A percentile compares a stretch with the other conserved stretches of the same genome.
phyloP scores from a whole-genome alignment of 2,329 filamentous ascomycete species.

The Berkeleyomyces basicola region DNA sequence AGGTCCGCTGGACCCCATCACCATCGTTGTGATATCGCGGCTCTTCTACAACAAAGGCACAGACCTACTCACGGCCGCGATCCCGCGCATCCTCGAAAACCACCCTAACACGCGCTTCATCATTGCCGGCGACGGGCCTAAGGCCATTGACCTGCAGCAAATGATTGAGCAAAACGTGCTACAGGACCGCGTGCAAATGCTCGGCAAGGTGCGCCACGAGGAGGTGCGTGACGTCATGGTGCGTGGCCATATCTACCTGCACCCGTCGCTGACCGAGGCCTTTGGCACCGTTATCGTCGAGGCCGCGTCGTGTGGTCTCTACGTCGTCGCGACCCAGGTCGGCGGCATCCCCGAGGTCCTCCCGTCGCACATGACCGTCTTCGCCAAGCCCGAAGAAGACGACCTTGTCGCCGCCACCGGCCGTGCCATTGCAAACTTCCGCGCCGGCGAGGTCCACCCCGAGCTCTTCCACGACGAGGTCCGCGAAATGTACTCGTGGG shows the following conservation, averaged over 20 bases:
- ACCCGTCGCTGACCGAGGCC: slow-evolving; percentile 87
- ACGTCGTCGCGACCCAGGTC: slow-evolving; percentile 91
- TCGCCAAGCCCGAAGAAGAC: slow-evolving; percentile 92
- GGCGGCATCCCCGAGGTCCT: slow-evolving; percentile 94
- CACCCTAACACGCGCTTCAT: slow-evolving; percentile 93
- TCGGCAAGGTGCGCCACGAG: slow-evolving; percentile 85
- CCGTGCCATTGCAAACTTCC: slow-evolving; percentile 70
- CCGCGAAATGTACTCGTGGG: slow-evolving; percentile 97
- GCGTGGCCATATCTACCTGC: slow-evolving; percentile 86
- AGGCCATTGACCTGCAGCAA: slow-evolving; percentile 93
- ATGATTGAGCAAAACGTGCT: slow-evolving; percentile 93
- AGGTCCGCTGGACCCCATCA: slow-evolving; percentile 73
- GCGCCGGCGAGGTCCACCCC: slow-evolving; percentile 73
- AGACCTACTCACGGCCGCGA: slow-evolving; percentile 88
- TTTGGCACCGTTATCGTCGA: slow-evolving; percentile 98
- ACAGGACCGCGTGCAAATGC: slow-evolving; percentile 82
- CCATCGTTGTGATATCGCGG: slow-evolving; percentile 90
- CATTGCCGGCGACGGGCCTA: slow-evolving; percentile 87
- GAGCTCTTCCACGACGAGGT: slow-evolving; percentile 95
- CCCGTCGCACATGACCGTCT: slow-evolving; percentile 91
- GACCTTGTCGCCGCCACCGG: slow-evolving; percentile 82
- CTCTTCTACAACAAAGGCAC: slow-evolving; percentile 99
- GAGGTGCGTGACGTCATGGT: slow-evolving; percentile 97
- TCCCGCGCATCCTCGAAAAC: slow-evolving; percentile 75
- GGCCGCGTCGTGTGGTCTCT: slow-evolving; percentile 85